Evolutionary conservation across 805 yeast genomes (phyloP), one percentile per base, ranked within the genome.

Genomic region (Wickerhamiella kurtzmanii): DNA sequence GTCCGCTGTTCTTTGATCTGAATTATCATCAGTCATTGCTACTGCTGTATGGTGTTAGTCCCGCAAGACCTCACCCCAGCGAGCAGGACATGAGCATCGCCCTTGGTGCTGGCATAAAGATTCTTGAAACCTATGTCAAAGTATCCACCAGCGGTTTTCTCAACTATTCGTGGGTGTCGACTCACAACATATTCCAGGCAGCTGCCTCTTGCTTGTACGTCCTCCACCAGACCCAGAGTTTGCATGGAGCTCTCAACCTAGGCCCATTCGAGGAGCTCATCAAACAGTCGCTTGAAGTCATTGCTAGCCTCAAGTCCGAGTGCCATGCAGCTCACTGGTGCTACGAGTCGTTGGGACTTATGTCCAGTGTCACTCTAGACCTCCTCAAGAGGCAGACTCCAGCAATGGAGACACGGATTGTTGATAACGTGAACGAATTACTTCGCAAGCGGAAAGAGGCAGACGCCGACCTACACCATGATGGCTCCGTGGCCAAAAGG

Each of bases 101-200:
- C 11, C 71, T 75, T 9, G 77, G 74, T 21, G 75, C 88, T 0
- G 75, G 92, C 1, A 74, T 73, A 53, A 80, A 79, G 40, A 73
- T 85, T 35, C 79, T 86, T 45, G 65, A 69, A 32, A 72, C 79
- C 25, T 87, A 83, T 60, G 66, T 72, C 44, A 74, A 73, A 44
- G 64, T 87, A 36, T 74, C 73, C 53, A 61, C 67, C n/a, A 70
- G 70, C 22, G 74, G 74, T 55, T 68, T 75, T 42, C 72, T 86
- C 50, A 85, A 85, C 61, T 87, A 83, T 62, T 84, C 95, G 0
- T 87, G 96, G 96, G 88, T 87, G 1, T 92, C 94, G 0, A 88
- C 85, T 2, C 94, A 86, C 61, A 86, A 85, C 59, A 67, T 85
- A 46, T 85, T 85, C 60, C 80, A 83, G 82, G 88, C 95, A 0